Evolutionary conservation across 2,329 filamentous ascomycete genomes (phyloP), one percentile per base, ranked within the genome.

Genomic region (Pseudofabraea citricarpa): DNA sequence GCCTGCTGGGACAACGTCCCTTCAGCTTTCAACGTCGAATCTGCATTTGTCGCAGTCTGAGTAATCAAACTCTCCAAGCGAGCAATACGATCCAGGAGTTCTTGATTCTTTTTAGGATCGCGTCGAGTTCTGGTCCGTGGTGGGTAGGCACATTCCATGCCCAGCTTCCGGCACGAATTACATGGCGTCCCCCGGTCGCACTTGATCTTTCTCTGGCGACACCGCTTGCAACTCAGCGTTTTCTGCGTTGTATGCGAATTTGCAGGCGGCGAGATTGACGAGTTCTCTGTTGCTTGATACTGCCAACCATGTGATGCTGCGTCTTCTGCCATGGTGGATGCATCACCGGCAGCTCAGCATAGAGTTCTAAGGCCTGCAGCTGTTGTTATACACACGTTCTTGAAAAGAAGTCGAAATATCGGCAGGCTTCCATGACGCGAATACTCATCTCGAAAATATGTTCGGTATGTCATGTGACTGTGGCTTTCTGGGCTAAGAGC

Each of bases 71-170:
- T 37, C 35, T 37, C 35, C 18, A 37, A 20, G 15, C 35, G 35
- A 9, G 35, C 35, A n/a, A 37, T 22, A 22, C 35, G 35, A 21
- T 21, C 20, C 15, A 37, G 35, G 4, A 37, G 35, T 37, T 37
- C 35, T 19, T 21, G 5, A 22, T 37, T 18, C 35, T 22, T 37
- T 10, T n/a, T 19, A n/a, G 35, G 35, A 37, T 37, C 35, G 20
- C 35, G 18, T 37, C 35, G 35, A 20, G 35, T 37, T 4, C 35
- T 18, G 15, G 23, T 10, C n/a, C 35, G 18, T 21, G 16, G 8
- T 22, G 35, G 35, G 15, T 37, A 37, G 23, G 35, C 35, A 22
- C 35, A 37, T 21, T 37, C 35, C 35, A 37, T 37, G 2, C 35
- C 35, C 8, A 37, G 13, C 20, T 20, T 18, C 18, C 20, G 35